Evolutionary conservation across 2,329 filamentous ascomycete species (phyloP).

Genomic region (Ceratocystis cubensis): DNA sequence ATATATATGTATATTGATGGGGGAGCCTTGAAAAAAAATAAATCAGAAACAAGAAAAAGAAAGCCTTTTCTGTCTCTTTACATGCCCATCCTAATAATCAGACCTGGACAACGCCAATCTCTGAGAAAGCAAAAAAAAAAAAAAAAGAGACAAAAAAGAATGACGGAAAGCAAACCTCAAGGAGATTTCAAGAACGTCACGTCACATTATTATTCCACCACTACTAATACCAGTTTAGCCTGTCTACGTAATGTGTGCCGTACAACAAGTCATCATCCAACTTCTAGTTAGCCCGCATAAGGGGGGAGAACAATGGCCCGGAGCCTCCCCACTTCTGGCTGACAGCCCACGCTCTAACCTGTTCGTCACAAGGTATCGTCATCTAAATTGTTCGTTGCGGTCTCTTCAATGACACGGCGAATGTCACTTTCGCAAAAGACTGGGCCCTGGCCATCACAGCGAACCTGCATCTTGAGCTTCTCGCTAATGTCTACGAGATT

Average conservation of each 20-base stretch:
- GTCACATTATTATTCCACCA: not conserved
- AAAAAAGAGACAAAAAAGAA: not conserved
- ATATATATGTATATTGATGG: not conserved
- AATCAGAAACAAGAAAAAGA: not conserved
- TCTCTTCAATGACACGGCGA: constrained; percentile 61
- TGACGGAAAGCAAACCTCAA: not conserved
- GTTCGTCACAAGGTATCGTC: constrained; percentile 52
- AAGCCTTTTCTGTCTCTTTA: not conserved
- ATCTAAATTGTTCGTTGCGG: constrained; percentile 59
- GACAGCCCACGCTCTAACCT: too few relatives aligned
- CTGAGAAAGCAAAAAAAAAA: not conserved
- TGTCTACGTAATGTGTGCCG: not conserved
- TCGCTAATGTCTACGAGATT: constrained; percentile 75
- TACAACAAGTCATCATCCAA: not conserved
- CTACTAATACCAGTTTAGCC: not conserved
- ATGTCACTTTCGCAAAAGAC: constrained; percentile 74
- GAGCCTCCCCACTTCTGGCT: not conserved
- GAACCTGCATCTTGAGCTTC: constrained; percentile 57
- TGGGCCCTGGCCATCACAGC: constrained; percentile 77
- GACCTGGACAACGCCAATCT: not conserved
- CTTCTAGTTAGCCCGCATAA: not conserved
- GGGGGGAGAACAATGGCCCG: not conserved
- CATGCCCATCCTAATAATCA: not conserved
- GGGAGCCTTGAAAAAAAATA: not conserved
- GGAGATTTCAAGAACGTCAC: not conserved